phyloP scores from a whole-genome alignment of 2,329 filamentous ascomycete species.

The Trichoderma sp. region DNA sequence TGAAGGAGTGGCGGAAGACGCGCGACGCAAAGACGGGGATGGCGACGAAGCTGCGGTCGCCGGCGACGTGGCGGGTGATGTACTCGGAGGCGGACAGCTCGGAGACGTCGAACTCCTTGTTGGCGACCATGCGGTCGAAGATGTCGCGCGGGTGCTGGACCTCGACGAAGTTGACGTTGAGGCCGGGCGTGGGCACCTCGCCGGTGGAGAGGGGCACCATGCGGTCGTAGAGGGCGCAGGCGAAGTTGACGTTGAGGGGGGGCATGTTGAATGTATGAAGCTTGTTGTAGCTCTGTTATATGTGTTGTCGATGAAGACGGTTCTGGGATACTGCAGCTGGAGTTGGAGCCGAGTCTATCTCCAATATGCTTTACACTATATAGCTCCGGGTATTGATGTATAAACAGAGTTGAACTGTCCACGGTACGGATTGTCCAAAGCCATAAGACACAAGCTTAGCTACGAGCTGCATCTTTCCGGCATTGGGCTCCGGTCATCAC shows the following conservation, averaged over 20 bases:
- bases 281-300: neutral
- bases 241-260: constrained; percentile 19
- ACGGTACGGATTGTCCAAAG: neutral
- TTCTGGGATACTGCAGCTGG: neutral
- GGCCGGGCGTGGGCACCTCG: constrained; percentile 15
- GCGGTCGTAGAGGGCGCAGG: constrained; percentile 25
- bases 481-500: constrained; percentile 1
- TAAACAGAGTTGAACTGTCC: neutral
- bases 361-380: neutral
- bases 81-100: constrained; percentile 19
- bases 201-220: constrained; percentile 17
- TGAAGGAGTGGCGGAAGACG: constrained; percentile 22
- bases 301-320: neutral
- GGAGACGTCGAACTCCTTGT: constrained; percentile 12
- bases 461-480: neutral
- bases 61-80: constrained; percentile 14
- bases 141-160: constrained; percentile 25
- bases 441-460: neutral
- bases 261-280: neutral
- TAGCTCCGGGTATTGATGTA: constrained; percentile 1
- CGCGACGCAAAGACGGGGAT: constrained; percentile 25
- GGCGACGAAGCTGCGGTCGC: constrained; percentile 24
- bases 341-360: neutral
- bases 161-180: constrained; percentile 25
- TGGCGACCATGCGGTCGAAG: constrained; percentile 24